A percentile compares a stretch with the other conserved stretches of the same genome.
These are phyloP conservation scores for Rosa persica DNA, from an alignment of 306 rosid genomes.

Conservation along the genomic window DNA sequence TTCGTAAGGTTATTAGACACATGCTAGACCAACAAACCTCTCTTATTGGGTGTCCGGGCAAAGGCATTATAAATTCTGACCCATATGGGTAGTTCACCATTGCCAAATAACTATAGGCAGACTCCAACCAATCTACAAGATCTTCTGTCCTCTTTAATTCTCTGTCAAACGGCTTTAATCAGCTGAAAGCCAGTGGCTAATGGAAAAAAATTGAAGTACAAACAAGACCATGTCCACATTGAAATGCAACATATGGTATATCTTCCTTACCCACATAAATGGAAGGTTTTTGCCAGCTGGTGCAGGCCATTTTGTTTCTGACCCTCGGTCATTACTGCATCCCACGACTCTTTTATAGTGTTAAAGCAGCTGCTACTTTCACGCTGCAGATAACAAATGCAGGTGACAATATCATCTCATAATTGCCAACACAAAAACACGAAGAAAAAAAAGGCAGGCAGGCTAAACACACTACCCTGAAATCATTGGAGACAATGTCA, in stretches of 20 bases:
- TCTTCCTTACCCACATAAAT: conserved; percentile 56
- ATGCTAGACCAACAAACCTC: conserved; percentile 53
- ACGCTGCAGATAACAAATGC: conserved; percentile 42
- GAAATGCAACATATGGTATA: neutral
- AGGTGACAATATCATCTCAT: conserved; percentile 19
- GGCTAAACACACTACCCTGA: conserved; percentile 40
- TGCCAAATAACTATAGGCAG: conserved; percentile 84
- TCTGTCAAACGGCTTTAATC: conserved; percentile 38
- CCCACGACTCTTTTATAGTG: conserved; percentile 77
- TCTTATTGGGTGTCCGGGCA: conserved; percentile 74
- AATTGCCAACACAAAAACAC: neutral
- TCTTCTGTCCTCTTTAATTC: conserved; percentile 43
- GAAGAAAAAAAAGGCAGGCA: neutral
- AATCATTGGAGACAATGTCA: conserved; percentile 68
- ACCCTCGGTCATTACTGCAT: conserved; percentile 40
- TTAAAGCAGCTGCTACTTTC: conserved; percentile 71
- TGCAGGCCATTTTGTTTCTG: conserved; percentile 52
- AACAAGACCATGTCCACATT: no score
- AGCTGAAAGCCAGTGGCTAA: conserved; percentile 27
- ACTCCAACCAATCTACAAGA: conserved; percentile 62
- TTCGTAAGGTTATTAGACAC: neutral
- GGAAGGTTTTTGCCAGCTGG: conserved; percentile 55
- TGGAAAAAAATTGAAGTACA: conserved; percentile 12
- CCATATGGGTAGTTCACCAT: conserved; percentile 85
- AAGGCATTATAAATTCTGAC: conserved; percentile 64